Conservation (phyloP, 179 eudicot genomes). For the Beta lomatogona region DNA sequence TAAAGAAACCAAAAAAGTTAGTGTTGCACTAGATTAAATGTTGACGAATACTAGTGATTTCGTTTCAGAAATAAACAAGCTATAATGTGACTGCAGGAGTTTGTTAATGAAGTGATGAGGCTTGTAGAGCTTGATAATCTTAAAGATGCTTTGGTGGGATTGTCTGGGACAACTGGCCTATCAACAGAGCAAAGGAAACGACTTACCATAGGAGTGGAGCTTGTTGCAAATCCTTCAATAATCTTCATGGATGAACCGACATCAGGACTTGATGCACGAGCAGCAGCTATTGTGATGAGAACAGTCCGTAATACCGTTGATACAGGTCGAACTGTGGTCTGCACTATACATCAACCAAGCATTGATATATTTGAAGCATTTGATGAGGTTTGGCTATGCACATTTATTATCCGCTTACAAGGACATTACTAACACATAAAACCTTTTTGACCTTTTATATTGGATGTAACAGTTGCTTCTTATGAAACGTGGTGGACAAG, state of each 20-base stretch:
- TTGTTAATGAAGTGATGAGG: slow-evolving; percentile 89
- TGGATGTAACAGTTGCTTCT: slow-evolving; percentile 70
- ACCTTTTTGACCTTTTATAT: slow-evolving; percentile 6
- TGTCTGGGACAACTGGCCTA: slow-evolving; percentile 76
- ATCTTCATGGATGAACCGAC: slow-evolving; percentile 99
- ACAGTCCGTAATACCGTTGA: slow-evolving; percentile 95
- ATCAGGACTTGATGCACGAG: slow-evolving; percentile 97
- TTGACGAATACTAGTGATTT: neutral
- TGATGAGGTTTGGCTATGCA: slow-evolving; percentile 64
- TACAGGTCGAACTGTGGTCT: slow-evolving; percentile 93
- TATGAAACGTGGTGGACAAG: slow-evolving; percentile 93
- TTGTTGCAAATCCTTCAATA: slow-evolving; percentile 97
- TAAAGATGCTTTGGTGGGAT: slow-evolving; percentile 84
- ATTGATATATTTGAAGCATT: slow-evolving; percentile 94
- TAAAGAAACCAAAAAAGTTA: slow-evolving; percentile 53
- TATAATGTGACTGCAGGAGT: slow-evolving; percentile 55
- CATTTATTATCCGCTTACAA: neutral
- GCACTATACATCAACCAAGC: slow-evolving; percentile 95
- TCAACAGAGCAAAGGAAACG: slow-evolving; percentile 96
- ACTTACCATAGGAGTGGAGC: slow-evolving; percentile 93
- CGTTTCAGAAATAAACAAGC: neutral
- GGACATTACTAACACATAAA: neutral
- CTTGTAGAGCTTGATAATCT: slow-evolving; percentile 80
- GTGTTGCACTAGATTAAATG: slow-evolving; percentile 12
- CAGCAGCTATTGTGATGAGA: slow-evolving; percentile 98